These are phyloP conservation scores for Fusarium neocosmosporiellum DNA, from an alignment of 2,329 filamentous ascomycete species.

Conservation along the genomic window DNA sequence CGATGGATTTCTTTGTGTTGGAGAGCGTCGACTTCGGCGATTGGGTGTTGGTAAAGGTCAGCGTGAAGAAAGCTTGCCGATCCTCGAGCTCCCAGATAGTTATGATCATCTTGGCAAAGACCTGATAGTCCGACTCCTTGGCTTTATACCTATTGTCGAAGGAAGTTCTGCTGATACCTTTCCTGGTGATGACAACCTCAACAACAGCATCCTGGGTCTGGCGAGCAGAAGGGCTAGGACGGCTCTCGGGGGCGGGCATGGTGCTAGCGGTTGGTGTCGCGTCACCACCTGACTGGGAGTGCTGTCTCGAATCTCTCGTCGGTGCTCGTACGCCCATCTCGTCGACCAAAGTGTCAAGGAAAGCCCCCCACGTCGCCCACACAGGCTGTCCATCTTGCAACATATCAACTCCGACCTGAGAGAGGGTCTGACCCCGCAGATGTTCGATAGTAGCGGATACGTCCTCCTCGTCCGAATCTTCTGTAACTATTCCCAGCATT, in stretches of 20 bases:
- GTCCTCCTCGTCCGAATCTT: conserved; percentile 54
- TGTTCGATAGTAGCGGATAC: conserved; percentile 63
- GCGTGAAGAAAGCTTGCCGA: conserved; percentile 74
- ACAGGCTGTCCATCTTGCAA: conserved; percentile 73
- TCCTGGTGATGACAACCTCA: conserved; percentile 73
- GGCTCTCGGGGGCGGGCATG: conserved; percentile 49
- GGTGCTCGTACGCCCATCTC: conserved; percentile 53
- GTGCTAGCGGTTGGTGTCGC: conserved; percentile 51
- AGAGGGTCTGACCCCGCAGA: conserved; percentile 73
- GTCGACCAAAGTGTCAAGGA: conserved; percentile 64
- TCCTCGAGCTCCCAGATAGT: conserved; percentile 79
- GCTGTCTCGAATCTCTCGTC: conserved; percentile 34
- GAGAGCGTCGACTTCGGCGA: conserved; percentile 49
- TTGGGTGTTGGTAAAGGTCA: conserved; percentile 77
- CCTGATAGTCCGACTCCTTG: conserved; percentile 53
- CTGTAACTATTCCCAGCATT: conserved; percentile 69
- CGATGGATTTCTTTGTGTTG: conserved; percentile 52
- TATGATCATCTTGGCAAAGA: conserved; percentile 80
- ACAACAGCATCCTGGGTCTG: conserved; percentile 70
- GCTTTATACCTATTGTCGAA: conserved; percentile 49
- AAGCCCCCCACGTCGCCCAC: conserved; percentile 69
- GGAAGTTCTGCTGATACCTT: conserved; percentile 54
- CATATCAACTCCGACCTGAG: conserved; percentile 79
- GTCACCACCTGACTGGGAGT: conserved; percentile 45
- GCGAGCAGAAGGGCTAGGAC: conserved; percentile 36